Conservation (phyloP, 1,139 yeast genomes). For the Blastobotrys arbuscula region DNA sequence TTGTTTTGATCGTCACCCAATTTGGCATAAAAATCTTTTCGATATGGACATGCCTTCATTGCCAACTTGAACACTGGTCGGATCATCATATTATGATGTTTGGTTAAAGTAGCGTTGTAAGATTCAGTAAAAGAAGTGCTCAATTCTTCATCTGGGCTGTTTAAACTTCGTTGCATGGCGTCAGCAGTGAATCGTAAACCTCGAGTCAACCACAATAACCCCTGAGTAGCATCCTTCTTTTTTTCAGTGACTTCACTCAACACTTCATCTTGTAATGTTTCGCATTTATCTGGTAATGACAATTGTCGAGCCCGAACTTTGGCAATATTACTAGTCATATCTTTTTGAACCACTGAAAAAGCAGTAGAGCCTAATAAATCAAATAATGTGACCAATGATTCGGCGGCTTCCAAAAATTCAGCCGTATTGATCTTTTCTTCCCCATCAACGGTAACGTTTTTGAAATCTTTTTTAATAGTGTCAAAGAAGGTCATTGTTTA, state of each 20-base stretch:
- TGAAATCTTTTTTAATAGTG: constrained; percentile 65
- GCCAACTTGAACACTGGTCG: constrained; percentile 89
- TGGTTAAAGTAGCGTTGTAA: constrained; percentile 69
- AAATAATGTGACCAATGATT: constrained; percentile 73
- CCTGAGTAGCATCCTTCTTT: constrained; percentile 82
- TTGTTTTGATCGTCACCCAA: constrained; percentile 54
- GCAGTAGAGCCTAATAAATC: constrained; percentile 84
- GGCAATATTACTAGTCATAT: constrained; percentile 80
- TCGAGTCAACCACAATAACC: constrained; percentile 73
- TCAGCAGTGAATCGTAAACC: constrained; percentile 86
- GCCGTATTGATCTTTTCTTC: constrained; percentile 60
- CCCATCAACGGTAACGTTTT: constrained; percentile 57
- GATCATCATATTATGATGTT: constrained; percentile 75
- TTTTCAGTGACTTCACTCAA: constrained; percentile 58
- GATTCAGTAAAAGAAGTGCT: constrained; percentile 77
- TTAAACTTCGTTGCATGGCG: constrained; percentile 76
- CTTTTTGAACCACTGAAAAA: constrained; percentile 77
- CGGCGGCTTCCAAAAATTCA: constrained; percentile 77
- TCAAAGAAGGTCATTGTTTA: constrained; percentile 56
- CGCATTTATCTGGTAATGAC: constrained; percentile 56
- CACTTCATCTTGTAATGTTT: constrained; percentile 72
- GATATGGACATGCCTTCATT: constrained; percentile 92
- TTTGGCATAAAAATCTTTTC: constrained; percentile 78
- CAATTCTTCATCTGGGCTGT: constrained; percentile 56
- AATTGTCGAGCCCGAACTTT: constrained; percentile 66